These are phyloP conservation scores for Claviceps arundinis DNA, from an alignment of 2,329 filamentous ascomycete species.

Conservation along the genomic window DNA sequence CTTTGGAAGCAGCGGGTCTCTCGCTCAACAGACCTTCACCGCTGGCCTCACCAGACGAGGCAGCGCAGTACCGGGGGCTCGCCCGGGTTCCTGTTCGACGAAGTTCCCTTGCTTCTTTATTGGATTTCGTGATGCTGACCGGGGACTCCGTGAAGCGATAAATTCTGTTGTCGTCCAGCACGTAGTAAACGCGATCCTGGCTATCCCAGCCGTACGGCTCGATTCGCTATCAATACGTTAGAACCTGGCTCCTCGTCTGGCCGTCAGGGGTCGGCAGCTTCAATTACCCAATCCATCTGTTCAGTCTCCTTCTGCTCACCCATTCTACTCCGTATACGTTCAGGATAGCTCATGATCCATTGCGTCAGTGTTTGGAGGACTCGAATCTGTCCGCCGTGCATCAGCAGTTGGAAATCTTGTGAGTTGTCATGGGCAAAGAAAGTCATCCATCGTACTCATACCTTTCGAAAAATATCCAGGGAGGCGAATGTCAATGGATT, in stretches of 20 bases:
- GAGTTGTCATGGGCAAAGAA: not conserved
- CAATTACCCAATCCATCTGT: constrained; percentile 67
- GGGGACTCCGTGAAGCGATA: constrained; percentile 76
- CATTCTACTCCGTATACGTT: constrained; percentile 77
- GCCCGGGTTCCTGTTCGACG: constrained; percentile 41
- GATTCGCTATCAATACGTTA: constrained; percentile 41
- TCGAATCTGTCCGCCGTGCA: constrained; percentile 35
- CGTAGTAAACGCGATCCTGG: constrained; percentile 74
- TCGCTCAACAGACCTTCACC: constrained; percentile 19
- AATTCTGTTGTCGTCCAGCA: constrained; percentile 85
- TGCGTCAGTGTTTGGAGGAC: constrained; percentile 80
- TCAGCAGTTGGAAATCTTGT: not conserved
- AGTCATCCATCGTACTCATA: constrained; percentile 20
- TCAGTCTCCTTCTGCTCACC: constrained; percentile 68
- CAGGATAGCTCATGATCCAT: constrained; percentile 79
- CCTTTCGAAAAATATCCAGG: constrained; percentile 72
- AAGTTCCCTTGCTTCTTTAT: constrained; percentile 47
- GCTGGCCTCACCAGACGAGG: constrained; percentile 15
- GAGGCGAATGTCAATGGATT: constrained; percentile 60
- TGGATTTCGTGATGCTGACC: constrained; percentile 46
- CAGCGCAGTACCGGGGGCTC: constrained; percentile 58
- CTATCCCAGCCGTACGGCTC: constrained; percentile 82
- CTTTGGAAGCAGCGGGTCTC: constrained; percentile 12
- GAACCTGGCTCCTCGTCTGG: not conserved
- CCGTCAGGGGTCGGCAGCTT: constrained; percentile 5